Percentiles rank a stretch among this genome's conserved stretches.
phyloP scores from a whole-genome alignment of 495 filamentous ascomycete species.

The Daldinia caldariorum region DNA sequence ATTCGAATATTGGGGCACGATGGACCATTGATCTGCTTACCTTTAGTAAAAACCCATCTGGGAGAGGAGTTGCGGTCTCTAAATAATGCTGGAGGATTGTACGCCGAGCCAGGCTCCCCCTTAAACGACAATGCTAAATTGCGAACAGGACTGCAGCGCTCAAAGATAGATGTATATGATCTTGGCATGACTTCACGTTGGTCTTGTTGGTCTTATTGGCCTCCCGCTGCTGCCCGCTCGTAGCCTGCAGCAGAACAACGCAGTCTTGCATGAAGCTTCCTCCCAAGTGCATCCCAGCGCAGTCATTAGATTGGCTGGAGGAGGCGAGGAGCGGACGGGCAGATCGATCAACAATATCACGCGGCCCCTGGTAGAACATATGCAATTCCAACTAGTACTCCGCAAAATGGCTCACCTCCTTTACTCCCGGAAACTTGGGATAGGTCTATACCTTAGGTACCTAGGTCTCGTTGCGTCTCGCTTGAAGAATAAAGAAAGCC shows the following conservation, averaged over 20 bases:
- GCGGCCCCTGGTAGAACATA: not conserved
- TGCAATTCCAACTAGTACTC: not conserved
- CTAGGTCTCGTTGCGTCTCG: not conserved
- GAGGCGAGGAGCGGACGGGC: conserved; percentile 1
- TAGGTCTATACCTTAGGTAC: not conserved
- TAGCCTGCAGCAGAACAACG: conserved; percentile 39
- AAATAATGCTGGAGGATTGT: conserved; percentile 14
- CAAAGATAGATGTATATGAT: conserved; percentile 8
- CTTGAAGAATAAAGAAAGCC: not conserved
- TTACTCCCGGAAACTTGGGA: not conserved
- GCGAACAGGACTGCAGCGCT: conserved; percentile 11
- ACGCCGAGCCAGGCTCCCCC: not conserved
- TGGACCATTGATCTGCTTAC: conserved; percentile 2
- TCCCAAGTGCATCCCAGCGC: not conserved
- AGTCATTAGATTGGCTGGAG: conserved; percentile 21
- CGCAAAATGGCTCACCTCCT: not conserved
- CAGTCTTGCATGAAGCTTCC: conserved; percentile 33
- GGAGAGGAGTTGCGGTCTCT: conserved; percentile 9
- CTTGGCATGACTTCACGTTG: conserved; percentile 9
- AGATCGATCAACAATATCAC: conserved; percentile 12
- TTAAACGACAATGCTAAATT: conserved; percentile 3
- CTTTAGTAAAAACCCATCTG: conserved; percentile 4
- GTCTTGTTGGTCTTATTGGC: conserved; percentile 23
- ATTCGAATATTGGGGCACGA: not conserved
- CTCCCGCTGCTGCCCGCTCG: conserved; percentile 6